Evolutionary conservation across 2,329 filamentous ascomycete species (phyloP), one percentile per base, ranked within the genome.

Genomic region (Colletotrichum noveboracense): DNA sequence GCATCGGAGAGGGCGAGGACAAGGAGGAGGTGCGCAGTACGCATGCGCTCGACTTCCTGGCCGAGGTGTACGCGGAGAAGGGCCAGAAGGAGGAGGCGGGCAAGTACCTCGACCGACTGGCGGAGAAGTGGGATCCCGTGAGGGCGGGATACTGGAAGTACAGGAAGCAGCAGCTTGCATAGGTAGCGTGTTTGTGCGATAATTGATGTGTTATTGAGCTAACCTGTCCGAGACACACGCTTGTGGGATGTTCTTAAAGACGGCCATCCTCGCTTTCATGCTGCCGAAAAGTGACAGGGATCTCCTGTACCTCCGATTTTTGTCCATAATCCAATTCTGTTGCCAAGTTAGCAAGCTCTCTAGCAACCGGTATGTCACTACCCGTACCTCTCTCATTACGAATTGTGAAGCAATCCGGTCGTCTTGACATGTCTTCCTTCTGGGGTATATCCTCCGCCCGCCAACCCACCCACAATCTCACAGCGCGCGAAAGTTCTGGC

Each of bases 131-230:
- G 90, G 97, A 99, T 88, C 95, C 95, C 8, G 94, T 99, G 76
- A 89, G 97, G 74, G 93, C 93, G 78, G 96, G 96, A 78, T 99
- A 98, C 85, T 99, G 97, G 97, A 93, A 94, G 80, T 98, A 86
- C 66, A 80, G 85, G 32, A 79, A 81, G 18, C 77, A 80, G 48
- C 80, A 84, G 75, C 60, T 78, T 16, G 68, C 62, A 32, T 71
- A 68, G 32, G 48, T 32, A 67, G 56, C 38, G 16, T 4, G 56
- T 30, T 61, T 48, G 26, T 61, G 36, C 21, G 28, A 65, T 34
- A 60, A 60, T 21, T 18, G 16, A 60, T 8, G 18, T 32, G 18
- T 24, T 36, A 43, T 65, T 65, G 56, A 34, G 62, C 38, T 67
- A 66, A 55, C 38, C 28, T 32, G 13, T 69, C 21, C 28, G n/a